Base-by-base conservation (phyloP, 1,139 yeast species). In the Yamadazyma dushanensis region DNA sequence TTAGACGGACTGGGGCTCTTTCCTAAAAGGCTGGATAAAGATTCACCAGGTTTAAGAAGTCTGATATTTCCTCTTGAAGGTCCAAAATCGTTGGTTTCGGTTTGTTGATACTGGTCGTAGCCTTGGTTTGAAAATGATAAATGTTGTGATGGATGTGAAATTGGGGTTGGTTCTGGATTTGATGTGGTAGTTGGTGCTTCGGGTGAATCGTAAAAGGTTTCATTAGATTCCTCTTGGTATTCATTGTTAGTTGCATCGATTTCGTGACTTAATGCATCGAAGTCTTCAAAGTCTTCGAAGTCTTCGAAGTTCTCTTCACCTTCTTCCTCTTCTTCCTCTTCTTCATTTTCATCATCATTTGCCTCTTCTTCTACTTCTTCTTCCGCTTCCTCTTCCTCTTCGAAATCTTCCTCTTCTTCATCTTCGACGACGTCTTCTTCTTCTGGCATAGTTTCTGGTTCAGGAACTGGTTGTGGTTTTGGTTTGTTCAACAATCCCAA, bases 271-370 rank as follows among this genome's bases (percentile, higher is more conserved):
- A 57, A 48, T 22, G 53, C 55, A 19, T 56, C 61, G 39, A 52
- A 56, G 31, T 61, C 63, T 28, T 61, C 62, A 35, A 53, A 60
- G 35, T 65, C 64, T 30, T 64, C 69, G 42, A 67, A 66, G 38
- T 66, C 63, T 25, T 66, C 72, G 37, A 63, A 63, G 27, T 39
- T 46, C 15, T 39, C 46, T 19, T 39, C 41, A 20, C 39, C 56
- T 18, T 43, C 45, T 18, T 38, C 45, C 13, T 23, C 26, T 11
- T 23, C 11, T 8, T 7, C 13, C 26, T 23, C 26, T 23, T 23
- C 26, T 11, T n/a, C n/a, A n/a, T n/a, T n/a, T n/a, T n/a, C n/a
- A n/a, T n/a, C n/a, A n/a, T n/a, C n/a, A 14, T 15, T n/a, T 8
- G 29, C 34, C 5, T 31, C 24, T 19, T 14, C 21, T 16, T 30